These are phyloP conservation scores for Phytophthora hybrid DNA, from an alignment of 352 stramenopile genomes.

Conservation along the genomic window DNA sequence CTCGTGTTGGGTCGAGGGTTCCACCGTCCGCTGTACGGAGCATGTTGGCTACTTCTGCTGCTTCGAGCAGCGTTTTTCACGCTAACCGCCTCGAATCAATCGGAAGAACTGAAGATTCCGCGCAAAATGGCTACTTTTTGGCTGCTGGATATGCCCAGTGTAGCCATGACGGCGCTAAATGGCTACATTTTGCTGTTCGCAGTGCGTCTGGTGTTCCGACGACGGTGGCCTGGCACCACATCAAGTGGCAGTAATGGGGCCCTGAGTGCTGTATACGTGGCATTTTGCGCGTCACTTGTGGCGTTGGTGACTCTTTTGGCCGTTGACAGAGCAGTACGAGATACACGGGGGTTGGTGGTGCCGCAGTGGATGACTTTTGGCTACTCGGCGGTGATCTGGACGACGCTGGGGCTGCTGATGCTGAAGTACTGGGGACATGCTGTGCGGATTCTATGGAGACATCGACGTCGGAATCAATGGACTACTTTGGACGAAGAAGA, in stretches of 20 bases:
- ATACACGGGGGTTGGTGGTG: slow-evolving; percentile 8
- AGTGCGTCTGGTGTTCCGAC: slow-evolving; percentile 27
- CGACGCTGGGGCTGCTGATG: slow-evolving; percentile 31
- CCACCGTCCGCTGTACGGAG: slow-evolving; percentile 38
- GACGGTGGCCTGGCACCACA: slow-evolving; percentile 31
- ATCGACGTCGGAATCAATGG: slow-evolving; percentile 24
- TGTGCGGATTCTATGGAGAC: slow-evolving; percentile 28
- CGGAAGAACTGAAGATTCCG: not conserved
- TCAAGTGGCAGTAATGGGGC: slow-evolving; percentile 1
- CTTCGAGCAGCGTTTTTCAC: slow-evolving; percentile 39
- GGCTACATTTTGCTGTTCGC: slow-evolving; percentile 51
- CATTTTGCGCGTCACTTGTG: slow-evolving; percentile 29
- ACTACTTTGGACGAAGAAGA: not conserved
- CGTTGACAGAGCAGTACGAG: slow-evolving; percentile 3
- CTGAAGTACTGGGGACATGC: slow-evolving; percentile 31
- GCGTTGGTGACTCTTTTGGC: slow-evolving; percentile 28
- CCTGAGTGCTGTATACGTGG: slow-evolving; percentile 20
- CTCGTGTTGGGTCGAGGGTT: slow-evolving; percentile 40
- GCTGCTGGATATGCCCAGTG: slow-evolving; percentile 48
- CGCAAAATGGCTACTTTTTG: slow-evolving; percentile 36
- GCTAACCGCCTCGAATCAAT: slow-evolving; percentile 8
- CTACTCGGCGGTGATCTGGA: slow-evolving; percentile 40
- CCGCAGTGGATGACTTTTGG: slow-evolving; percentile 32
- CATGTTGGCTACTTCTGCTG: slow-evolving; percentile 29
- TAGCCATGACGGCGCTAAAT: slow-evolving; percentile 30